phyloP scores from a whole-genome alignment of 352 stramenopile species.

The Phytophthora megakarya region DNA sequence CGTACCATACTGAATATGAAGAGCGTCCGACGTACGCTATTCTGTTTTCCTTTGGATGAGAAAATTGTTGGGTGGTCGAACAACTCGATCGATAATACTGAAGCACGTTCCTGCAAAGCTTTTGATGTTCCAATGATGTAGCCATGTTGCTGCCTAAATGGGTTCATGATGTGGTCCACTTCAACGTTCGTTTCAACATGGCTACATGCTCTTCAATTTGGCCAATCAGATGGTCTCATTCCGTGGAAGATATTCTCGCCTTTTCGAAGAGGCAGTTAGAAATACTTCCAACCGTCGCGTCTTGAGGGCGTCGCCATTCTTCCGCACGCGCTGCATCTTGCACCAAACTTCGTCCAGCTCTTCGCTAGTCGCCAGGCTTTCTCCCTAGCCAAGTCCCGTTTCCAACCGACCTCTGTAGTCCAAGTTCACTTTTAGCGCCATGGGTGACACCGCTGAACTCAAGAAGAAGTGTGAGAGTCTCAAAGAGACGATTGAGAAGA shows the following conservation, averaged over 20 bases:
- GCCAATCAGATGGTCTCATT: constrained; percentile 15
- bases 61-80: too few relatives aligned
- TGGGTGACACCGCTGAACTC: constrained; percentile 77
- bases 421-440: constrained; percentile 21
- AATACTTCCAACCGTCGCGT: constrained; percentile 21
- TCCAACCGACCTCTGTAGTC: constrained; percentile 9
- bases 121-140: too few relatives aligned
- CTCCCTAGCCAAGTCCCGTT: neutral
- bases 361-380: constrained; percentile 6
- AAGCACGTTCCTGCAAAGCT: too few relatives aligned
- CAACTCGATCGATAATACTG: too few relatives aligned
- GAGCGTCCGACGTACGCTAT: too few relatives aligned
- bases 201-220: neutral
- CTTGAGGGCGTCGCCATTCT: constrained; percentile 12
- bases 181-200: constrained; percentile 15
- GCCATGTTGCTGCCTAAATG: neutral
- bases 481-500: constrained; percentile 89
- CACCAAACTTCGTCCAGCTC: constrained; percentile 2
- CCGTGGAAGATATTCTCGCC: constrained; percentile 27
- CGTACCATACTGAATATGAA: too few relatives aligned
- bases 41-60: too few relatives aligned
- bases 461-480: constrained; percentile 90
- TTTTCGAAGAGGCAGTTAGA: neutral
- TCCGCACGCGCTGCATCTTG: neutral
- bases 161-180: constrained; percentile 10